Base-by-base conservation (phyloP, 768 basidiomycete genomes). In the Macrolepiota dolichaula region DNA sequence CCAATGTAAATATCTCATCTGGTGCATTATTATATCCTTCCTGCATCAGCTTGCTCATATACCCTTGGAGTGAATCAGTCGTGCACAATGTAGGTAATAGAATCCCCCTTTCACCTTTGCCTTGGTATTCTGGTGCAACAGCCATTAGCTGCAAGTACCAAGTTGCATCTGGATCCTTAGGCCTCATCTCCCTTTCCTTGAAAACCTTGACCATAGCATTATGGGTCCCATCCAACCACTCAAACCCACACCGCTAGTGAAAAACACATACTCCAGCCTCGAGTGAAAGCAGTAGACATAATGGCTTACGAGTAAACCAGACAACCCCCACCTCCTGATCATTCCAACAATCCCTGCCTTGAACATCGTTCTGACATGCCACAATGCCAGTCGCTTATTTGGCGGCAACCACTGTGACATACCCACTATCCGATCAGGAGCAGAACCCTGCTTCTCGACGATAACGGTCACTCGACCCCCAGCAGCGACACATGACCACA, bases 101-200 rank as follows among this genome's bases (percentile, higher is more conserved):
- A 47, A 19, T 29, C 35, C 25, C 9, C 27, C 12, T n/a, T 11
- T 29, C n/a, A 72, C 73, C 74, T 67, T 66, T 60, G 22, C 71
- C 71, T 62, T 72, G 69, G 52, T 64, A 64, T 4, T 67, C 67
- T 25, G 73, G 72, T 32, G 67, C 64, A 1, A 72, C 72, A 55
- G 65, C 63, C 5, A 68, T 66, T 17, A 70, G 52, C 38, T 70
- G 68, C 32, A 76, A 62, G 53, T 74, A 70, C 71, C 72, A 76
- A 5, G 70, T 66, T 17, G 65, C 62, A 15, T 73, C 69, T 1
- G 68, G 65, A 4, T 67, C 62, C 32, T 27, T 54, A 17, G 62
- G 49, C 46, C 65, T 65, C 7, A 63, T 47, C 1, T 63, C 66
- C 44, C 62, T 67, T 1, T 29, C 47, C 50, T 65, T 65, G 54